Percentiles rank a stretch among this genome's conserved stretches.
These are phyloP conservation scores for Pseudocercospora crystallina DNA, from an alignment of 2,329 filamentous ascomycete genomes.

Conservation along the genomic window DNA sequence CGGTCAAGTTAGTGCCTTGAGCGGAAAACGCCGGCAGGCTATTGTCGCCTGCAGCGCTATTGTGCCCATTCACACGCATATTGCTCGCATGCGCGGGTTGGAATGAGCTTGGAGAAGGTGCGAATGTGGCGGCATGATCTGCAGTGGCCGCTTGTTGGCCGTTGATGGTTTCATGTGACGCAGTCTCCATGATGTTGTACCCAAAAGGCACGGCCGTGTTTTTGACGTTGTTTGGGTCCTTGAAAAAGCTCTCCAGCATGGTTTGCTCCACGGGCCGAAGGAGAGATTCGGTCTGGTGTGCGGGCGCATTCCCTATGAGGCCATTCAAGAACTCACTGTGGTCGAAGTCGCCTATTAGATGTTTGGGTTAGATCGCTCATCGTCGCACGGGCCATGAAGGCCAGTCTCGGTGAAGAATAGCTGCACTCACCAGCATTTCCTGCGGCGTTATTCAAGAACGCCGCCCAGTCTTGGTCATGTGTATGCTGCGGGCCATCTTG, in stretches of 20 bases:
- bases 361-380: too few species aligned
- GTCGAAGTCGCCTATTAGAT: too few species aligned
- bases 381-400: too few species aligned
- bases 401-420: too few species aligned
- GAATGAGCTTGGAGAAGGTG: not conserved
- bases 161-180: too few species aligned
- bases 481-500: constrained; percentile 7
- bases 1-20: not conserved
- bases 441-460: too few species aligned
- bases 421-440: too few species aligned
- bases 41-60: not conserved
- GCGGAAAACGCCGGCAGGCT: not conserved
- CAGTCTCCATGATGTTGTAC: not conserved
- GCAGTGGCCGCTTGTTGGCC: too few species aligned
- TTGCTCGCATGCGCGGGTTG: not conserved
- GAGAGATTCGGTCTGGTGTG: too few species aligned
- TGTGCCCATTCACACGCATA: not conserved
- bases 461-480: too few species aligned
- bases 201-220: constrained; percentile 5
- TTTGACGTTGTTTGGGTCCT: constrained; percentile 5
- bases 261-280: not conserved
- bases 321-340: too few species aligned
- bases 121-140: not conserved
- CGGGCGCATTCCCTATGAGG: too few species aligned
- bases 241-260: constrained; percentile 7